Conservation (phyloP, 257 asterid species). For the Lantana camara region DNA sequence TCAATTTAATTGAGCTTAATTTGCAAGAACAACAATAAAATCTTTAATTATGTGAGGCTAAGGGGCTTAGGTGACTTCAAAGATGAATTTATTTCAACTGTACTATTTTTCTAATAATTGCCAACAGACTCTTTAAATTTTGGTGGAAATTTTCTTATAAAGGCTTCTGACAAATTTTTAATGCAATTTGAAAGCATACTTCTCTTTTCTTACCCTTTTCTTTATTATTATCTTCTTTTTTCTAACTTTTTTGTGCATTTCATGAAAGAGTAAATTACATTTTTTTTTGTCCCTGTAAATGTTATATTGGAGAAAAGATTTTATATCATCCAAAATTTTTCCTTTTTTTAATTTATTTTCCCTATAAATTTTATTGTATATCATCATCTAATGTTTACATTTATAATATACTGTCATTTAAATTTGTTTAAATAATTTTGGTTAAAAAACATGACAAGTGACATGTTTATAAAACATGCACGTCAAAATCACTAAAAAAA, state of each 20-base stretch:
- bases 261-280: background rate
- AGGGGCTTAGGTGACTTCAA: background rate
- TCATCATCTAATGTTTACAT: too few relatives aligned
- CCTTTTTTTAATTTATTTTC: too few relatives aligned
- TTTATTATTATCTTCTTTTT: background rate
- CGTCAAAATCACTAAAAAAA: too few relatives aligned
- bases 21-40: slow-evolving; percentile 1
- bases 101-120: slow-evolving; percentile 9
- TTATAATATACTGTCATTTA: too few relatives aligned
- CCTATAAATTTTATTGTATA: too few relatives aligned
- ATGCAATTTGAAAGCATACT: background rate
- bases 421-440: too few relatives aligned
- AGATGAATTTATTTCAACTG: background rate
- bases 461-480: too few relatives aligned
- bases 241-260: too few relatives aligned
- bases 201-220: background rate
- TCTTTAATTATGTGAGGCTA: slow-evolving; percentile 13
- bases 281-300: background rate
- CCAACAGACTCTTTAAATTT: slow-evolving; percentile 2
- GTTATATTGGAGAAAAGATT: too few relatives aligned
- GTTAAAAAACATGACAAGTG: too few relatives aligned
- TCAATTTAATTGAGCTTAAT: slow-evolving; percentile 7
- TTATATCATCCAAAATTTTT: too few relatives aligned
- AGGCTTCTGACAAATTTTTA: background rate
- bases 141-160: background rate